phyloP scores from a whole-genome alignment of 2,329 filamentous ascomycete genomes.

The Canariomyces notabilis region DNA sequence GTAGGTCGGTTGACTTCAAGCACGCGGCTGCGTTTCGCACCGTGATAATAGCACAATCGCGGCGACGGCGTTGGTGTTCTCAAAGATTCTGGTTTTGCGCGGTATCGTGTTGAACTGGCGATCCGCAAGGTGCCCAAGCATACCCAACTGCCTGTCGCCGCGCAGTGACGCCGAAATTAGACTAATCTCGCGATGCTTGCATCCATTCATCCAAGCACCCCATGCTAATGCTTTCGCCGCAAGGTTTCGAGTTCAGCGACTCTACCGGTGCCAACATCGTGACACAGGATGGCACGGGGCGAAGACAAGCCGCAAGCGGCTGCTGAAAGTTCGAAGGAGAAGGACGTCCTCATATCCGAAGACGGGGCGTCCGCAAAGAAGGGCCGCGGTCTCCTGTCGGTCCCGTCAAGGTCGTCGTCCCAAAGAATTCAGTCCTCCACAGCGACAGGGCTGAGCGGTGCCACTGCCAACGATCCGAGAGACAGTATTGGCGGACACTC shows the following conservation, averaged over 20 bases:
- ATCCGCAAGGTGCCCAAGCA: not conserved
- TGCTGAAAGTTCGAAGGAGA: slow-evolving; percentile 40
- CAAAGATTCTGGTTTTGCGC: not conserved
- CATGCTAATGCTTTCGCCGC: slow-evolving; percentile 4
- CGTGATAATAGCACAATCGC: not conserved
- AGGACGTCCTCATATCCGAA: slow-evolving; percentile 38
- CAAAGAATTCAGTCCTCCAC: slow-evolving; percentile 56
- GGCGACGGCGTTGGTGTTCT: not conserved
- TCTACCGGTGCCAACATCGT: not conserved
- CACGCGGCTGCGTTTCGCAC: not conserved
- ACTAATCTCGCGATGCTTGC: not conserved
- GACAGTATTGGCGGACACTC: slow-evolving; percentile 61
- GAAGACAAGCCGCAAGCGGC: slow-evolving; percentile 33
- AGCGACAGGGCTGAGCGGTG: slow-evolving; percentile 55
- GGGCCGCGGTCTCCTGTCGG: slow-evolving; percentile 49
- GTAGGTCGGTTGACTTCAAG: slow-evolving; percentile 5
- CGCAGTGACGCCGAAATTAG: not conserved
- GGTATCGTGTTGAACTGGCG: slow-evolving; percentile 2
- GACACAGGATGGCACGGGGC: slow-evolving; percentile 29
- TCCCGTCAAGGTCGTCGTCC: slow-evolving; percentile 59
- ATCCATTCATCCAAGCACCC: not conserved
- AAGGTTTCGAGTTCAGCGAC: slow-evolving; percentile 6
- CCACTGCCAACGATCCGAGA: slow-evolving; percentile 52
- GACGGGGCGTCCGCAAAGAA: slow-evolving; percentile 43
- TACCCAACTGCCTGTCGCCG: not conserved